phyloP scores from a whole-genome alignment of 305 asterid species.

The Plantago lanceolata region DNA sequence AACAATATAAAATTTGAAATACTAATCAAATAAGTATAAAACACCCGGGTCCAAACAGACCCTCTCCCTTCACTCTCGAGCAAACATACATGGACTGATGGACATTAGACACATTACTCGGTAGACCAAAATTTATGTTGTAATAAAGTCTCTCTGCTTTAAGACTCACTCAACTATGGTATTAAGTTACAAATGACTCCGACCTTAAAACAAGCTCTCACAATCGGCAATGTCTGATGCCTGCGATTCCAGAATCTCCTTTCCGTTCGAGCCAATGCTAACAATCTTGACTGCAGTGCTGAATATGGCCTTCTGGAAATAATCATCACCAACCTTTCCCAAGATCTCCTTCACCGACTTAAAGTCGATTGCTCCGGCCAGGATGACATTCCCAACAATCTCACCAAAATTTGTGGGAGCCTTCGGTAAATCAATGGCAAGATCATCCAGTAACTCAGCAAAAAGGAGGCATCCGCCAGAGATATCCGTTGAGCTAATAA shows the following conservation, averaged over 20 bases:
- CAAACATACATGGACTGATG: neutral
- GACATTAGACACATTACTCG: no score
- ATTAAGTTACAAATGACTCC: conserved; percentile 7
- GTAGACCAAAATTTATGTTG: neutral
- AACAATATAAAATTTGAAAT: no score
- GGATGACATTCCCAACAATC: conserved; percentile 53
- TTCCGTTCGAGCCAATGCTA: conserved; percentile 40
- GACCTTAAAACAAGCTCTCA: conserved; percentile 44
- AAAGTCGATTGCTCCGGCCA: conserved; percentile 57
- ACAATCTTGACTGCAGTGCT: conserved; percentile 31
- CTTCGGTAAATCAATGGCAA: conserved; percentile 79
- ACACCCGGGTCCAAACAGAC: neutral
- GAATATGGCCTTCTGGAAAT: conserved; percentile 53
- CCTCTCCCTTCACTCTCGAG: neutral
- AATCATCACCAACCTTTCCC: conserved; percentile 46
- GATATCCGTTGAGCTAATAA: conserved; percentile 39
- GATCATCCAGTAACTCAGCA: conserved; percentile 57
- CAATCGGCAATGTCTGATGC: conserved; percentile 57
- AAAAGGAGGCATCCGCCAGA: conserved; percentile 44
- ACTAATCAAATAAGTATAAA: neutral
- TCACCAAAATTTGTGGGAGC: conserved; percentile 84
- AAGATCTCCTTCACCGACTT: conserved; percentile 53
- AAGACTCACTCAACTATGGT: neutral
- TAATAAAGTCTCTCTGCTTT: neutral
- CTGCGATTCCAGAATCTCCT: conserved; percentile 50